These are phyloP conservation scores for Aspergillus quadrilineatus DNA, from an alignment of 2,329 filamentous ascomycete species.

Conservation along the genomic window DNA sequence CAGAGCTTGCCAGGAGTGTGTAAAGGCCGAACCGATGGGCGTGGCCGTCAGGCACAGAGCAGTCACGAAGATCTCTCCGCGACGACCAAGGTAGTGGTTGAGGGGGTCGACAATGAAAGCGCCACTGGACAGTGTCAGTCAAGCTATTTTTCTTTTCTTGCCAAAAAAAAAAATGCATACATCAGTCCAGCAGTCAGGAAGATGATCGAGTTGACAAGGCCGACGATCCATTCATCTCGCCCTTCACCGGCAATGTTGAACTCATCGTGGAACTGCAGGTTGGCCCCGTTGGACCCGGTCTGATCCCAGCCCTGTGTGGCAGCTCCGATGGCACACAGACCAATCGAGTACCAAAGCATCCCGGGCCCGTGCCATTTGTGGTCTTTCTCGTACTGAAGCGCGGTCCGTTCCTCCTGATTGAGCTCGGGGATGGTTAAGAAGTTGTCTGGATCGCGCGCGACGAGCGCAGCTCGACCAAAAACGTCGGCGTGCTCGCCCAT, in stretches of 20 bases:
- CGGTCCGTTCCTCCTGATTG: constrained; percentile 41
- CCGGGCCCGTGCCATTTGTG: constrained; percentile 50
- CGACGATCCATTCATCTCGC: constrained; percentile 58
- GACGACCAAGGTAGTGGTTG: constrained; percentile 59
- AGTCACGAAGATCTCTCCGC: constrained; percentile 63
- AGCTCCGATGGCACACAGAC: constrained; percentile 50
- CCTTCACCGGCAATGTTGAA: constrained; percentile 43
- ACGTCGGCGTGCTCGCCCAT: constrained; percentile 40
- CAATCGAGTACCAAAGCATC: constrained; percentile 49
- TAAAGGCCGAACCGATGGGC: constrained; percentile 60
- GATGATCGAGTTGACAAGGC: constrained; percentile 61
- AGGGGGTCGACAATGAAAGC: constrained; percentile 66
- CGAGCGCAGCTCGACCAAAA: constrained; percentile 38
- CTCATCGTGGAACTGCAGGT: constrained; percentile 48
- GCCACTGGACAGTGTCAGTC: constrained; percentile 36
- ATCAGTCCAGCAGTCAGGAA: constrained; percentile 33
- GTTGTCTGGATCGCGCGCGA: constrained; percentile 29
- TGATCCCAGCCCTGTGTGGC: constrained; percentile 55
- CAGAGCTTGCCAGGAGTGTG: constrained; percentile 58
- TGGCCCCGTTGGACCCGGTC: constrained; percentile 55
- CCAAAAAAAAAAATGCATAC: constrained; percentile 36
- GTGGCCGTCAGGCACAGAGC: constrained; percentile 64
- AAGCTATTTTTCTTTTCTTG: background rate
- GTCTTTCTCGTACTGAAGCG: constrained; percentile 45
- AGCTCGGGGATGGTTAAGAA: constrained; percentile 38